Evolutionary conservation across 1,284 basidiomycete species (phyloP), one percentile per base, ranked within the genome.

Genomic region (Trichosporon asahii): DNA sequence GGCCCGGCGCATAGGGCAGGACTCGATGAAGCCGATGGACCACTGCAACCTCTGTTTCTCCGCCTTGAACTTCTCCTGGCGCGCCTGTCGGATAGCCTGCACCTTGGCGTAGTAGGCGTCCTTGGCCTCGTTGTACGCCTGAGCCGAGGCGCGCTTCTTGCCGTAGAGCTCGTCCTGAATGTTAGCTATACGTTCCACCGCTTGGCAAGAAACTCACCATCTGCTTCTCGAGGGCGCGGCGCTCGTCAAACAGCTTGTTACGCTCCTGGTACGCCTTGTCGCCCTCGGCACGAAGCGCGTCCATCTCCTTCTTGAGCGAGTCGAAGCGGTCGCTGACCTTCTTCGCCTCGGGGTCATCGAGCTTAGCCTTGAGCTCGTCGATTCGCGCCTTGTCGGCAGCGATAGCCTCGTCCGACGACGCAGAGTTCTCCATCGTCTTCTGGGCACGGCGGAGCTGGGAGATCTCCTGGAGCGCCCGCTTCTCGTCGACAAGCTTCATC

Each of bases 401-500:
- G 76, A 99, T 97, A 21, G 85, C 85, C 68, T 91, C 90, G 82
- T 95, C 92, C 14, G 87, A 87, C 70, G 97, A 93, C 74, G 98
- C 95, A 65, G 91, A 88, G 1, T 88, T 84, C 79, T 94, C 89
- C 86, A 96, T 93, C 64, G 87, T 85, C 80, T 87, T 90, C 69
- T 92, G 89, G 68, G 85, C 87, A 53, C 92, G 91, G 78, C 88
- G 91, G 74, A 87, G 85, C 64, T 87, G 86, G 73, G 86, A 88
- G 76, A 99, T 97, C 79, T 99, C 96, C 76, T 89, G 88, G 23
- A 99, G 87, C 5, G 95, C 93, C 74, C 93, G 90, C 85, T 98
- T 98, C 85, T 99, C 97, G 69, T 98, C 96, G 46, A 91, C 95
- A 68, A 99, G 88, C 83, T 95, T 98, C 88, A 99, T 88, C 73